phyloP scores from a whole-genome alignment of 2,329 filamentous ascomycete species.

The Diplodia sapinea region DNA sequence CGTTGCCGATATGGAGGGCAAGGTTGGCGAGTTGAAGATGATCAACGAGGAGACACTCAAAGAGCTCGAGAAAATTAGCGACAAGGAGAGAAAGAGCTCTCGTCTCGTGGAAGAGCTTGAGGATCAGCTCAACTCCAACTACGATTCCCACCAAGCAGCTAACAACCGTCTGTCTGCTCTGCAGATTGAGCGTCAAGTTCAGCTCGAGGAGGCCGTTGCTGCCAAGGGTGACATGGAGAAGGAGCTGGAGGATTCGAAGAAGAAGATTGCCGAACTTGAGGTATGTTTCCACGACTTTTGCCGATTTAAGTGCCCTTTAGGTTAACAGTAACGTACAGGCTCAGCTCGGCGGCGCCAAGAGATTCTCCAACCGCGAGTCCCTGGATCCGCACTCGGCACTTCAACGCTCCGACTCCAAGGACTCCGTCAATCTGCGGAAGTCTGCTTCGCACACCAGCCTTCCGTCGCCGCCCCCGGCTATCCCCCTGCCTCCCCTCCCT shows the following conservation, averaged over 20 bases:
- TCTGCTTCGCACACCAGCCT: slow-evolving; percentile 81
- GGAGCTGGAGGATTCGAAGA: slow-evolving; percentile 79
- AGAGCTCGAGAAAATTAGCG: slow-evolving; percentile 62
- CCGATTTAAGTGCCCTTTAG: neutral
- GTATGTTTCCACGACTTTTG: slow-evolving; percentile 54
- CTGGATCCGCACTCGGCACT: slow-evolving; percentile 44
- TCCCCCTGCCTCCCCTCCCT: slow-evolving; percentile 92
- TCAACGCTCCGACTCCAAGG: slow-evolving; percentile 38
- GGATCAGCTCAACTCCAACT: slow-evolving; percentile 93
- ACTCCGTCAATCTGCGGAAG: slow-evolving; percentile 72
- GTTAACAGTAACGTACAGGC: slow-evolving; percentile 53
- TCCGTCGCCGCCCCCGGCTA: slow-evolving; percentile 91
- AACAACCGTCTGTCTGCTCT: slow-evolving; percentile 83
- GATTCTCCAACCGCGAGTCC: slow-evolving; percentile 54
- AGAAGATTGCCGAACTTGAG: slow-evolving; percentile 77
- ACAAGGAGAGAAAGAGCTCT: slow-evolving; percentile 86
- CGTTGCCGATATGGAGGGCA: slow-evolving; percentile 49
- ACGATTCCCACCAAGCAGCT: slow-evolving; percentile 85
- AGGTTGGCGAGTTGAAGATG: slow-evolving; percentile 53
- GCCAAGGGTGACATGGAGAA: slow-evolving; percentile 54
- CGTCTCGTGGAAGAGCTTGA: slow-evolving; percentile 94
- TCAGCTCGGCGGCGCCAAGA: slow-evolving; percentile 65
- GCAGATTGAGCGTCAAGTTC: slow-evolving; percentile 53
- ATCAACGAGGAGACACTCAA: slow-evolving; percentile 62
- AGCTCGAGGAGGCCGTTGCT: slow-evolving; percentile 49